Conservation (phyloP, 2,329 filamentous ascomycete genomes). For the Dichotomopilus funicola region DNA sequence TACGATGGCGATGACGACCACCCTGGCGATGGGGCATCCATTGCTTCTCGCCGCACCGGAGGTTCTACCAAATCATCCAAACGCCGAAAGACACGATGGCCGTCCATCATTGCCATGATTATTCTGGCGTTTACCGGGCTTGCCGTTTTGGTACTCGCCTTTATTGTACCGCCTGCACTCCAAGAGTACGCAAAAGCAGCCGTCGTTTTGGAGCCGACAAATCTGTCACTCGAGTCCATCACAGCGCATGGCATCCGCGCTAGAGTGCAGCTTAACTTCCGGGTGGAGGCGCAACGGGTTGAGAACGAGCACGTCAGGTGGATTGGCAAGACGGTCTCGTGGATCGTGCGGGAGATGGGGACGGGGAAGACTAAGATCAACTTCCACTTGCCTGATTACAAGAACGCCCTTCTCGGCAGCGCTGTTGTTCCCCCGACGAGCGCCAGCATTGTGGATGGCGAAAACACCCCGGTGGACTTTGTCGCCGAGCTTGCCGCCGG, state of each 20-base stretch:
- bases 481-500: constrained; percentile 70
- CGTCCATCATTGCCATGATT: constrained; percentile 67
- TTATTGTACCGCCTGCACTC: constrained; percentile 72
- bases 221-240: constrained; percentile 78
- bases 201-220: constrained; percentile 72
- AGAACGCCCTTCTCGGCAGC: constrained; percentile 68
- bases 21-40: constrained; percentile 27
- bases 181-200: constrained; percentile 84
- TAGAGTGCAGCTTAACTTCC: constrained; percentile 74
- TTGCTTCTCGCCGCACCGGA: constrained; percentile 23
- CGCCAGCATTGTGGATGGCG: constrained; percentile 70
- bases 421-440: constrained; percentile 69
- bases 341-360: constrained; percentile 70
- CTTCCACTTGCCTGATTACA: constrained; percentile 78
- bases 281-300: constrained; percentile 72
- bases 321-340: constrained; percentile 71
- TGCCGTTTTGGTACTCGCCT: constrained; percentile 68
- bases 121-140: constrained; percentile 58
- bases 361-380: constrained; percentile 65
- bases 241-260: constrained; percentile 71
- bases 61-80: constrained; percentile 26
- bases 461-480: constrained; percentile 72
- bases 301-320: constrained; percentile 63
- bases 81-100: constrained; percentile 55
- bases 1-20: constrained; percentile 35